These are phyloP conservation scores for Stachybotrys chlorohalonatus DNA, from an alignment of 2,329 filamentous ascomycete species.

Conservation along the genomic window DNA sequence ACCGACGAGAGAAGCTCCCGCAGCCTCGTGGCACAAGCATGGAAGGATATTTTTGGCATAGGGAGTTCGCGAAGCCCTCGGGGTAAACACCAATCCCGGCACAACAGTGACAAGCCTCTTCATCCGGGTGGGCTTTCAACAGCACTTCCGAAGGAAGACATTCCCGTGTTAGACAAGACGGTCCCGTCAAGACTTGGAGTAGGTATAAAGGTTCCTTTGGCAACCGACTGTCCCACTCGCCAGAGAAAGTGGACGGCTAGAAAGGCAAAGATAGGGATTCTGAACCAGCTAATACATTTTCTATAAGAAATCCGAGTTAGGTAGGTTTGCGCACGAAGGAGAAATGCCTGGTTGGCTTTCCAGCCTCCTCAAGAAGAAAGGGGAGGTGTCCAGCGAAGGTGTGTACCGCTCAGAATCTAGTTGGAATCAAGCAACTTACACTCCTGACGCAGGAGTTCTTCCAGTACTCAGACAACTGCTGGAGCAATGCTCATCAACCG, in stretches of 20 bases:
- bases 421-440: background rate
- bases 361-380: conserved; percentile 50
- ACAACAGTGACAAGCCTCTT: background rate
- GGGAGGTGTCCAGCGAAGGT: conserved; percentile 46
- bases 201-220: background rate
- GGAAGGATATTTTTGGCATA: conserved; percentile 11
- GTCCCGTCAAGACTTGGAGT: background rate
- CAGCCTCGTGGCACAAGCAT: conserved; percentile 9
- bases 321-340: conserved; percentile 63
- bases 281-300: background rate
- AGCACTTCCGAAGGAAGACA: background rate
- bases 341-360: conserved; percentile 65
- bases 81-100: background rate
- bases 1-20: conserved; percentile 5
- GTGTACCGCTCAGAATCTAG: conserved; percentile 6
- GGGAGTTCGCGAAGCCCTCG: background rate
- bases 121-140: background rate
- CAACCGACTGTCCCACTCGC: too few species aligned
- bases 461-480: conserved; percentile 55
- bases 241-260: too few species aligned
- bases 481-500: conserved; percentile 50
- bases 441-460: conserved; percentile 39
- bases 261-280: too few species aligned
- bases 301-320: conserved; percentile 51
- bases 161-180: background rate